Evolutionary conservation across 148 eudicot genomes (phyloP).

Genomic region (Suaeda aralocaspica): DNA sequence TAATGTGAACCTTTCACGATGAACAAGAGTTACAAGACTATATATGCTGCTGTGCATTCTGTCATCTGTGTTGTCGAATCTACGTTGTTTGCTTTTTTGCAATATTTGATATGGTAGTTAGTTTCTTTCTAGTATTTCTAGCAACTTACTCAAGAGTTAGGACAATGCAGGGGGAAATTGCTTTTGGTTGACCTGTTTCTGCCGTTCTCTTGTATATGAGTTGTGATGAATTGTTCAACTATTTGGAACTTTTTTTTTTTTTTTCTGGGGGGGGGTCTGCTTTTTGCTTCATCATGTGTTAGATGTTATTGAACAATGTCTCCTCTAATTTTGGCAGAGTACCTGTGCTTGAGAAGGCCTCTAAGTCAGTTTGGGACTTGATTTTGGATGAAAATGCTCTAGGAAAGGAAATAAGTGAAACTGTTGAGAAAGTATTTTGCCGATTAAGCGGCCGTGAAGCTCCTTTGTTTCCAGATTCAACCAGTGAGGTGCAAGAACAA

Average conservation of each 20-base stretch:
- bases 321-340: constrained; percentile 38
- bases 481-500: constrained; percentile 33
- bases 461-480: constrained; percentile 58
- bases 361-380: constrained; percentile 92
- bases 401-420: constrained; percentile 87
- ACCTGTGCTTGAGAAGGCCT: constrained; percentile 97
- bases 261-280: too few relatives aligned
- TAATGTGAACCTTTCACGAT: neutral
- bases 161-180: too few relatives aligned
- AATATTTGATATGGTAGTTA: neutral
- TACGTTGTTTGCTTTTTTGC: too few relatives aligned
- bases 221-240: neutral
- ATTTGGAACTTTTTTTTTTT: neutral
- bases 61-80: neutral
- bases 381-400: constrained; percentile 68
- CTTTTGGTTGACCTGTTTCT: neutral
- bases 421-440: constrained; percentile 84
- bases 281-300: neutral
- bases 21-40: neutral
- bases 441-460: constrained; percentile 79
- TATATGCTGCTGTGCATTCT: neutral
- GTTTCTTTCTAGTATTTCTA: neutral
- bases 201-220: neutral
- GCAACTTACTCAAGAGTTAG: neutral
- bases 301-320: neutral